Percentiles rank a stretch among this genome's conserved stretches.
Evolutionary conservation across 78 protist species (phyloP).

Genomic region (Anaeramoeba flamelloides): DNA sequence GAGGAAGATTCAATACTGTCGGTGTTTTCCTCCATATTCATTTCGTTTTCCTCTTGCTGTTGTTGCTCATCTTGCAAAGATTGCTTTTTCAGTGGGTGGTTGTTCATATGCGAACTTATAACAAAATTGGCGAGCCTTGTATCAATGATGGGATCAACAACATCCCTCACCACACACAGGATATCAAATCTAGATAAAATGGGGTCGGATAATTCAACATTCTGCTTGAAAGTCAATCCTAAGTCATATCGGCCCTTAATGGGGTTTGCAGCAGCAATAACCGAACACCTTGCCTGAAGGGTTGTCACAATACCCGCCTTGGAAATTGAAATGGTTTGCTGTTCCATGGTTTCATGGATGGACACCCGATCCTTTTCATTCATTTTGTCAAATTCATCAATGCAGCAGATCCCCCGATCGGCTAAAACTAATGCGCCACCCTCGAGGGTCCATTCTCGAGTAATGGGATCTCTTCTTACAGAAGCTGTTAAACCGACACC

Average conservation of each 20-base stretch:
- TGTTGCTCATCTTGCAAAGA: no score
- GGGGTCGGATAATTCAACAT: conserved; percentile 91
- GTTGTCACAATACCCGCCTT: conserved; percentile 98
- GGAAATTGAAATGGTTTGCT: conserved; percentile 92
- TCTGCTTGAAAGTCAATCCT: conserved; percentile 39
- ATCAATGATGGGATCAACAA: conserved; percentile 57
- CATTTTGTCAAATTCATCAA: conserved; percentile 68
- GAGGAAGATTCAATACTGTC: no score
- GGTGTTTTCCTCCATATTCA: no score
- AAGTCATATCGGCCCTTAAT: conserved; percentile 68
- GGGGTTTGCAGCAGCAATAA: conserved; percentile 99
- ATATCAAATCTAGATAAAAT: conserved; percentile 92
- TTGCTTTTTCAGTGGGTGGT: conserved; percentile 78
- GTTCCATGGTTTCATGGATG: conserved; percentile 99
- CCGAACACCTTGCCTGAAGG: conserved; percentile 88
- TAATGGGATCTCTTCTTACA: conserved; percentile 59
- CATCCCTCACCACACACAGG: conserved; percentile 69
- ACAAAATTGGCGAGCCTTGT: conserved; percentile 70
- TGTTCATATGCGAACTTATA: conserved; percentile 42
- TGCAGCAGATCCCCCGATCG: conserved; percentile 95
- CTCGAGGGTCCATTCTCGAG: conserved; percentile 89
- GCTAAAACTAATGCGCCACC: conserved; percentile 98
- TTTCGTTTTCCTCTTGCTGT: no score
- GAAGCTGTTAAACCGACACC: conserved; percentile 99
- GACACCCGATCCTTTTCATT: conserved; percentile 56